Evolutionary conservation across 345 rosid genomes (phyloP).

Genomic region (Sonneratia caseolaris): DNA sequence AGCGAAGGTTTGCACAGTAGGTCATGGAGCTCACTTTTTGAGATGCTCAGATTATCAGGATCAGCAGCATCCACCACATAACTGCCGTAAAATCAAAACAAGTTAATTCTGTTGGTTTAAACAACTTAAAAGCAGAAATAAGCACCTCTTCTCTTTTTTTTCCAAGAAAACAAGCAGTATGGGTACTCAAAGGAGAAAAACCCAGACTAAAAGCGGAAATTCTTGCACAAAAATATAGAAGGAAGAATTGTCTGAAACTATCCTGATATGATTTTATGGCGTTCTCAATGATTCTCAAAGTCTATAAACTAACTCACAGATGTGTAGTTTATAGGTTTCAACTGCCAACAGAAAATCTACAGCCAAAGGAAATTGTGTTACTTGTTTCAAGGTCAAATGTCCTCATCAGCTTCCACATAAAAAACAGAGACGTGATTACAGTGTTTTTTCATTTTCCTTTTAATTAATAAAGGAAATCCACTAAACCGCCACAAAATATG

Average conservation of each 20-base stretch:
- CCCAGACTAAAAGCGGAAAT: background rate
- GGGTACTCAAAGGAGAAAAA: background rate
- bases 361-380: background rate
- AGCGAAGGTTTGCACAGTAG: constrained; percentile 76
- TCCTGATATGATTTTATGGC: background rate
- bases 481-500: background rate
- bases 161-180: background rate
- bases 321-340: background rate
- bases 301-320: background rate
- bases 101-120: background rate
- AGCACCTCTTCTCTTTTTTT: background rate
- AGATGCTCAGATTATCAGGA: constrained; percentile 56
- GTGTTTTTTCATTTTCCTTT: background rate
- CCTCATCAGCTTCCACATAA: background rate
- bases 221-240: background rate
- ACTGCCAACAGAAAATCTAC: background rate
- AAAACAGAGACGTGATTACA: background rate
- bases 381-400: background rate
- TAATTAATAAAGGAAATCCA: too few species aligned
- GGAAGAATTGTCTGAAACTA: background rate
- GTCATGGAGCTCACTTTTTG: constrained; percentile 75
- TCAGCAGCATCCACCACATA: constrained; percentile 96
- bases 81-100: constrained; percentile 28
- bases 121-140: background rate
- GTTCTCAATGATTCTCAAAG: background rate